Evolutionary conservation across 441 rosid genomes (phyloP).

Genomic region (Hura crepitans): DNA sequence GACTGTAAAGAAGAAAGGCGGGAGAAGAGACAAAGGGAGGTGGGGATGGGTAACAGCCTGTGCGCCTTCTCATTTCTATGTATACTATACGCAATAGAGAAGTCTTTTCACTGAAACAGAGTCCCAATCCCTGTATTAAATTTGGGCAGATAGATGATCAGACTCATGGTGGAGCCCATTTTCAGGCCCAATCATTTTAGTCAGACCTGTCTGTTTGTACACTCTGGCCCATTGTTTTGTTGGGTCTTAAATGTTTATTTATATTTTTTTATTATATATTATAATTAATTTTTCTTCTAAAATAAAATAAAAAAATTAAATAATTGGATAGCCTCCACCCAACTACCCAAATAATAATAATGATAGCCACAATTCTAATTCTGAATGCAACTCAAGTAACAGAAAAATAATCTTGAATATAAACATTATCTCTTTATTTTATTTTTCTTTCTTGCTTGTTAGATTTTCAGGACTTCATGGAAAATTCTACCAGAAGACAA

Average conservation of each 20-base stretch:
- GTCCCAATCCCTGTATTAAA: neutral
- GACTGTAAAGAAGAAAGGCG: neutral
- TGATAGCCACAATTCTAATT: neutral
- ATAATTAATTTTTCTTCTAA: too few relatives aligned
- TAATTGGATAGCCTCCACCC: too few relatives aligned
- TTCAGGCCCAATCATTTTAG: constrained; percentile 22
- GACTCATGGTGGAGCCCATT: constrained; percentile 15
- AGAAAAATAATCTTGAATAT: too few relatives aligned
- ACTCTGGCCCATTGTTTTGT: constrained; percentile 12
- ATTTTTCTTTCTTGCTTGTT: neutral
- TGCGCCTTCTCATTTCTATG: constrained; percentile 6
- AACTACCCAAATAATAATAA: neutral
- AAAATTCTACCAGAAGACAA: neutral
- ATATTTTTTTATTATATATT: too few relatives aligned
- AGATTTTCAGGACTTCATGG: neutral
- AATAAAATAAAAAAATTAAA: neutral
- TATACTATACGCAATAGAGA: neutral
- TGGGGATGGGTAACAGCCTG: constrained; percentile 3
- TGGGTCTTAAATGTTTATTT: constrained; percentile 10
- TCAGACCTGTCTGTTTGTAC: constrained; percentile 16
- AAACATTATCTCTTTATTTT: too few relatives aligned
- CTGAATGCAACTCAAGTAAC: too few relatives aligned
- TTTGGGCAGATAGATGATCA: neutral
- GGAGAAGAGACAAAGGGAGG: neutral
- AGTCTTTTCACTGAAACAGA: neutral